Conservation (phyloP, 495 filamentous ascomycete species). For the Pseudoneurospora amorphoporcata region DNA sequence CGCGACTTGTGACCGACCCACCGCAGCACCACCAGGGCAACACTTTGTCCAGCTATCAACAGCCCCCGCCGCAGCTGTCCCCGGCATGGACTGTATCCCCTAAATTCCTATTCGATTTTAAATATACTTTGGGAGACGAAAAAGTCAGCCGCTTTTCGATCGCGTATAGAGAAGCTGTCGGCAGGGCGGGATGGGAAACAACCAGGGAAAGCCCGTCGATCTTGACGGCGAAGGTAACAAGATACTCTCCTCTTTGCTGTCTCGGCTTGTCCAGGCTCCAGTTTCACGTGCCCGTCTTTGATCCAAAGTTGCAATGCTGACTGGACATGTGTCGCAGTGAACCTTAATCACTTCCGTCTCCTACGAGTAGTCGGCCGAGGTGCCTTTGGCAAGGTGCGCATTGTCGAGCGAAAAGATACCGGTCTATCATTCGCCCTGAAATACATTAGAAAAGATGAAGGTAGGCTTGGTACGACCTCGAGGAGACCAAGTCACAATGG, state of each 20-base stretch:
- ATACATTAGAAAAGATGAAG: constrained; percentile 98
- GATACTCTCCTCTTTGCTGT: background rate
- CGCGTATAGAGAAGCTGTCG: background rate
- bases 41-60: background rate
- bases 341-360: constrained; percentile 94
- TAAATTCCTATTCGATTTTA: background rate
- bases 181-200: constrained; percentile 67
- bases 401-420: constrained; percentile 95
- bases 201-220: constrained; percentile 83
- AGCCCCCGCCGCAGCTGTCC: background rate
- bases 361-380: constrained; percentile 94
- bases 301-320: background rate
- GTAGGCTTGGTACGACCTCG: constrained; percentile 36
- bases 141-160: background rate
- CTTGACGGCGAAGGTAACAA: constrained; percentile 83
- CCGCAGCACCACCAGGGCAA: background rate
- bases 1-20: background rate
- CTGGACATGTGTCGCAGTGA: constrained; percentile 47
- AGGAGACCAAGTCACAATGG: background rate
- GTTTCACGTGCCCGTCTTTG: background rate
- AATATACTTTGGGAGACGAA: background rate
- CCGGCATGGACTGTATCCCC: background rate
- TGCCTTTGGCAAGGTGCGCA: constrained; percentile 96
- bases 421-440: constrained; percentile 86
- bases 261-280: background rate